Evolutionary conservation across 75 land plant species (phyloP).

Genomic region (Picea glauca): DNA sequence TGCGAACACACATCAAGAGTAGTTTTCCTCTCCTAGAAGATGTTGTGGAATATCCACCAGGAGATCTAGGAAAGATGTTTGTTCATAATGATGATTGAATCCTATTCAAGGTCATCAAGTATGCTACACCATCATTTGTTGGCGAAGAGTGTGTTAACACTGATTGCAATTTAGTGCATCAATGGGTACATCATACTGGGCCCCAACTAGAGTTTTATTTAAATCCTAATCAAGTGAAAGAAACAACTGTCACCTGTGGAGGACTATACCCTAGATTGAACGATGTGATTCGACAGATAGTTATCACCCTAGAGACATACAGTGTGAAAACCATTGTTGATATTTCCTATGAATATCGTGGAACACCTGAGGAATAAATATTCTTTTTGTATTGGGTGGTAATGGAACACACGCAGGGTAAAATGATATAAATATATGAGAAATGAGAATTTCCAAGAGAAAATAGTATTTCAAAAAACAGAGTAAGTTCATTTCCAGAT

Average conservation of each 20-base stretch:
- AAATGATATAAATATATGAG: constrained; percentile 43
- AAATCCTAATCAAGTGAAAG: constrained; percentile 78
- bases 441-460: too few relatives aligned
- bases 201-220: constrained; percentile 82
- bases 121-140: constrained; percentile 63
- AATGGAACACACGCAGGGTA: constrained; percentile 99
- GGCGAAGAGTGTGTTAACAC: constrained; percentile 75
- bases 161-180: constrained; percentile 64
- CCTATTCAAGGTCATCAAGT: constrained; percentile 73
- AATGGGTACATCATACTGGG: constrained; percentile 88
- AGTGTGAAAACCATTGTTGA: constrained; percentile 83
- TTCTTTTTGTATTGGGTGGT: constrained; percentile 95
- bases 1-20: too few relatives aligned
- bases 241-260: constrained; percentile 93
- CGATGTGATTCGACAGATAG: constrained; percentile 95
- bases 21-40: constrained; percentile 37
- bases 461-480: too few relatives aligned
- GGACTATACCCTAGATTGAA: constrained; percentile 95
- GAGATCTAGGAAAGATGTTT: constrained; percentile 43
- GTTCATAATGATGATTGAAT: constrained; percentile 83
- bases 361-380: constrained; percentile 61
- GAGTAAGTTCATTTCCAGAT: too few relatives aligned
- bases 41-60: constrained; percentile 36
- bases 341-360: constrained; percentile 84
- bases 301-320: constrained; percentile 84